A percentile compares a stretch with the other conserved stretches of the same genome.
Evolutionary conservation across 768 basidiomycete genomes (phyloP).

Genomic region (Suillus weaverae): DNA sequence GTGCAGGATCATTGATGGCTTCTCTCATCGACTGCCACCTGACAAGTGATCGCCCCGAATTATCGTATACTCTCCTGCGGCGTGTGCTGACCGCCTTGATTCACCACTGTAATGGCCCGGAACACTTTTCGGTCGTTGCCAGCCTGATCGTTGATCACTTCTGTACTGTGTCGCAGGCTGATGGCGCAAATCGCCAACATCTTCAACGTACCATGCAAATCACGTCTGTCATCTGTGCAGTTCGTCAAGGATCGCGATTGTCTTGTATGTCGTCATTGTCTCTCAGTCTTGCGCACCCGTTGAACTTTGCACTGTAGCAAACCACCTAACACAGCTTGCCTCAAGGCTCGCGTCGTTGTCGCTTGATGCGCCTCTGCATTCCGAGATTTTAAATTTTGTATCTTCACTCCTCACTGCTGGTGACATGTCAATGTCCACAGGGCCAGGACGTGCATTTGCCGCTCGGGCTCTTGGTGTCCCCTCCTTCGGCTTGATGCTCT

Average conservation of each 20-base stretch:
- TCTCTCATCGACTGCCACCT: slow-evolving; percentile 61
- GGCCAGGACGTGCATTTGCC: slow-evolving; percentile 49
- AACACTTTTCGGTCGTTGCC: slow-evolving; percentile 58
- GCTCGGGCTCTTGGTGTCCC: slow-evolving; percentile 25
- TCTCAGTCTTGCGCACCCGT: background rate
- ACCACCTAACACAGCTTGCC: slow-evolving; percentile 39
- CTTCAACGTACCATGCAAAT: slow-evolving; percentile 57
- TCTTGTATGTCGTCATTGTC: slow-evolving; percentile 44
- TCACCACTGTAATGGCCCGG: slow-evolving; percentile 76
- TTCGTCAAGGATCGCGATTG: slow-evolving; percentile 71
- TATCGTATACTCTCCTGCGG: slow-evolving; percentile 58
- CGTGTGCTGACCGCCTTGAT: slow-evolving; percentile 77
- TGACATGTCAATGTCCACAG: slow-evolving; percentile 39
- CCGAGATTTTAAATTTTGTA: slow-evolving; percentile 34
- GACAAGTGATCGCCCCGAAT: slow-evolving; percentile 36
- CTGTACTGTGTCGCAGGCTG: slow-evolving; percentile 13
- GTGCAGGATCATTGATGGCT: slow-evolving; percentile 59
- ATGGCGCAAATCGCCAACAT: slow-evolving; percentile 31
- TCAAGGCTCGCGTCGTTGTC: slow-evolving; percentile 30
- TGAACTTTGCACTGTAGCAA: slow-evolving; percentile 25
- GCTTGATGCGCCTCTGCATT: slow-evolving; percentile 27
- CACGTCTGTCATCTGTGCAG: slow-evolving; percentile 53
- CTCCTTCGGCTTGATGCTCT: slow-evolving; percentile 52
- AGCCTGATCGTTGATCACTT: slow-evolving; percentile 52
- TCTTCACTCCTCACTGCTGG: slow-evolving; percentile 40